Evolutionary conservation across 2,329 filamentous ascomycete genomes (phyloP).

Genomic region (Colletotrichum tabaci): DNA sequence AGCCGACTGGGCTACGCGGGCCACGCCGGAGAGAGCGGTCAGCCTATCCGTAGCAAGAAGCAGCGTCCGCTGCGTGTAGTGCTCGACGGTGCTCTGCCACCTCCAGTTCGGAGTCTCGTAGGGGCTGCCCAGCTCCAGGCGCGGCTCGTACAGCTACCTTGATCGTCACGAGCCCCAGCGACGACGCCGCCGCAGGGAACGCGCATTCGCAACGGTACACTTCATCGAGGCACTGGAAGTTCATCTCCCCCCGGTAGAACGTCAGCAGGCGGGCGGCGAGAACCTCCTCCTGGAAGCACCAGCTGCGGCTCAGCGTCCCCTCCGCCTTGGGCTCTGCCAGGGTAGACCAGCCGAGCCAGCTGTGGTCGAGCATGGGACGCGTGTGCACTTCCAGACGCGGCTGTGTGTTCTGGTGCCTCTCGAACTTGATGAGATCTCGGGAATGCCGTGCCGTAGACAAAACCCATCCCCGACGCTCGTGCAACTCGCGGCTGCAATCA

Average conservation of each 20-base stretch:
- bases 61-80: conserved; percentile 7
- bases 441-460: neutral
- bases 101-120: conserved; percentile 10
- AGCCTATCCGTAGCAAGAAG: conserved; percentile 8
- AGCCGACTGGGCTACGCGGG: neutral
- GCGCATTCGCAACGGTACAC: conserved; percentile 23
- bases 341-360: conserved; percentile 21
- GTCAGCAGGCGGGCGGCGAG: conserved; percentile 14
- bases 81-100: conserved; percentile 21
- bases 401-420: neutral
- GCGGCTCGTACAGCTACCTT: conserved; percentile 11
- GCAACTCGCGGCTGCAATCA: neutral
- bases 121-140: neutral
- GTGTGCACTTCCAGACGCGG: neutral
- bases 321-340: conserved; percentile 7
- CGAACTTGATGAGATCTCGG: neutral
- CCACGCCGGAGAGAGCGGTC: neutral
- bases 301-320: conserved; percentile 17
- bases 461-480: neutral
- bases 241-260: conserved; percentile 18
- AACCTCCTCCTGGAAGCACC: conserved; percentile 23
- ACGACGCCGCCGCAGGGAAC: neutral
- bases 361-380: neutral
- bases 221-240: conserved; percentile 8
- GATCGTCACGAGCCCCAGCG: conserved; percentile 13